Percentiles rank a stretch among this genome's conserved stretches.
These are phyloP conservation scores for Paecilomyces sp. DNA, from an alignment of 2,329 filamentous ascomycete genomes.

Conservation along the genomic window DNA sequence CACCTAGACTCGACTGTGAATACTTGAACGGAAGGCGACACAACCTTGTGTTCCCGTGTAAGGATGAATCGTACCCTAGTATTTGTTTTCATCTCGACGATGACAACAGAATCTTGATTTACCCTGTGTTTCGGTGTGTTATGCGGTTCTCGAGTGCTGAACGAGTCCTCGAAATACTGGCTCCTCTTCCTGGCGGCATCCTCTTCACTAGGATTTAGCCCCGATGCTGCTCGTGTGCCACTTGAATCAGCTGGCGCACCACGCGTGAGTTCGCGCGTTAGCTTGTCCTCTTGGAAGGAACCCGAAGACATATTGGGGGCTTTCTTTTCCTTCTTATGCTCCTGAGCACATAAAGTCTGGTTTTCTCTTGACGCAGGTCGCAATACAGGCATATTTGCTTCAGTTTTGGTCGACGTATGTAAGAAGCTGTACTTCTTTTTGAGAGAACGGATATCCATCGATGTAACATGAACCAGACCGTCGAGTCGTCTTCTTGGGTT, in stretches of 20 bases:
- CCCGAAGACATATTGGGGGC: slow-evolving; percentile 13
- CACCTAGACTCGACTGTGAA: slow-evolving; percentile 35
- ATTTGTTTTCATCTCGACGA: slow-evolving; percentile 59
- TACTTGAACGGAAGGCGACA: neutral
- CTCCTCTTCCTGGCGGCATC: slow-evolving; percentile 25
- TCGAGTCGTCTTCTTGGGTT: neutral
- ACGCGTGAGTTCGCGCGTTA: slow-evolving; percentile 6
- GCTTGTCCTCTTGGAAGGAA: slow-evolving; percentile 14
- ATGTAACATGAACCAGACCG: neutral
- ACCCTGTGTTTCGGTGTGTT: slow-evolving; percentile 40
- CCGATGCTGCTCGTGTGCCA: slow-evolving; percentile 8
- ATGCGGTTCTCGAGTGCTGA: slow-evolving; percentile 28
- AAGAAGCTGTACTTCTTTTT: slow-evolving; percentile 11
- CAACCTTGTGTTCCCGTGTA: neutral
- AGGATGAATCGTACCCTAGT: slow-evolving; percentile 45
- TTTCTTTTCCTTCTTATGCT: slow-evolving; percentile 12
- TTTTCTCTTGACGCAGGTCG: slow-evolving; percentile 13
- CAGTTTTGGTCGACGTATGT: slow-evolving; percentile 11
- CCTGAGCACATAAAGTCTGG: slow-evolving; percentile 8
- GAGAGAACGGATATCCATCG: slow-evolving; percentile 6
- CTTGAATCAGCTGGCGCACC: slow-evolving; percentile 7
- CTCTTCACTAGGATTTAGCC: slow-evolving; percentile 11
- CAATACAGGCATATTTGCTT: slow-evolving; percentile 12
- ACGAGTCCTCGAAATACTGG: slow-evolving; percentile 35
- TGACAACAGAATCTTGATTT: slow-evolving; percentile 50